Evolutionary conservation across 495 filamentous ascomycete species (phyloP).

Genomic region (Tuber microsphaerosporum): DNA sequence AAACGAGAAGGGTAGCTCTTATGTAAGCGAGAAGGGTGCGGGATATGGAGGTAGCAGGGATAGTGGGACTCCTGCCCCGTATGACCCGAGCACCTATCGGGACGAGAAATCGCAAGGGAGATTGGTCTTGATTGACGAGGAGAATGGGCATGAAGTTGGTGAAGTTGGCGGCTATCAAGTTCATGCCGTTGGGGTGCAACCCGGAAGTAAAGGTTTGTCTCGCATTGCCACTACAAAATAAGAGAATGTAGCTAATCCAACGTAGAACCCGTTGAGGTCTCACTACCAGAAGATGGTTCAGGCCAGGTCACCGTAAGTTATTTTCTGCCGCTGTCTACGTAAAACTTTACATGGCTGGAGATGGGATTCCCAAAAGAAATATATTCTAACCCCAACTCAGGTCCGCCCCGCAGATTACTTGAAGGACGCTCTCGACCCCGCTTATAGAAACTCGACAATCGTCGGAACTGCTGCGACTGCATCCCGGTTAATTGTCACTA

Average conservation of each 20-base stretch:
- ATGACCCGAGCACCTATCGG: constrained; percentile 21
- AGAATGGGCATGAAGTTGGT: constrained; percentile 89
- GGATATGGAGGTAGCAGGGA: constrained; percentile 7
- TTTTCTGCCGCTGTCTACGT: not conserved
- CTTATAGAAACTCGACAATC: constrained; percentile 75
- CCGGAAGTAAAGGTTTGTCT: constrained; percentile 75
- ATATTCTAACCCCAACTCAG: constrained; percentile 57
- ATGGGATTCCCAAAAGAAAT: not conserved
- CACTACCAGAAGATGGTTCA: constrained; percentile 66
- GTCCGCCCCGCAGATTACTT: constrained; percentile 76
- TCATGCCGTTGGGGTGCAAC: constrained; percentile 70
- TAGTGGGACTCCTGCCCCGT: constrained; percentile 8
- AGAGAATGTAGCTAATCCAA: not conserved
- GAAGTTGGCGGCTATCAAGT: constrained; percentile 72
- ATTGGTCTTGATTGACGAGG: constrained; percentile 89
- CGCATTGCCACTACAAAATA: not conserved
- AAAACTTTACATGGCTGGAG: not conserved
- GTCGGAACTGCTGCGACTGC: constrained; percentile 86
- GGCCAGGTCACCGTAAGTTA: constrained; percentile 42
- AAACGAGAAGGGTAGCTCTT: constrained; percentile 9
- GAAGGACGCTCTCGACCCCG: constrained; percentile 72
- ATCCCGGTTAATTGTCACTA: constrained; percentile 86
- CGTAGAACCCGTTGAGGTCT: constrained; percentile 82
- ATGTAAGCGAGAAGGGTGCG: constrained; percentile 14
- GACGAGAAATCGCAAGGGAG: constrained; percentile 41